Conservation (phyloP, 1,284 basidiomycete species). For the Golubevia pallescens region DNA sequence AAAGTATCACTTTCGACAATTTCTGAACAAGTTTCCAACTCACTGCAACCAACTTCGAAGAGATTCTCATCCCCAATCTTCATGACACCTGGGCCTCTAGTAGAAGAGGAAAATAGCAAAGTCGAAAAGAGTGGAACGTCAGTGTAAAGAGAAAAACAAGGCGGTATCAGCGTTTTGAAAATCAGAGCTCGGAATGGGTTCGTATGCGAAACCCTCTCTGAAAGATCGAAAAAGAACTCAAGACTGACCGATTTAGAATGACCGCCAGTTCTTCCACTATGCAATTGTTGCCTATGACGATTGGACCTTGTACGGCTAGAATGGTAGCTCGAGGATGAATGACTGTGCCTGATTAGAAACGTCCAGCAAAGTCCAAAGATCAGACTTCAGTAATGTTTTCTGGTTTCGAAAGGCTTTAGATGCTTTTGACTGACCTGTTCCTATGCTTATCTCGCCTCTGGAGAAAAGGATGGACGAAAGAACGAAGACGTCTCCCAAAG, state of each 20-base stretch:
- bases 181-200: no score
- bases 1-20: neutral
- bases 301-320: constrained; percentile 82
- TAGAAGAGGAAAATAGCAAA: neutral
- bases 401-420: no score
- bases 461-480: neutral
- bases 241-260: constrained; percentile 77
- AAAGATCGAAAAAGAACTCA: constrained; percentile 8
- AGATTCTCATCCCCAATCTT: constrained; percentile 87
- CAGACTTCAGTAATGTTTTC: no score
- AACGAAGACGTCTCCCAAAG: neutral
- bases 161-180: neutral
- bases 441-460: constrained; percentile 39
- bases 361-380: no score
- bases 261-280: constrained; percentile 89
- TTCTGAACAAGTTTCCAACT: constrained; percentile 59
- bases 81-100: constrained; percentile 68
- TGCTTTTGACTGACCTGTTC: constrained; percentile 15
- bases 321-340: constrained; percentile 93
- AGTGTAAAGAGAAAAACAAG: constrained; percentile 6
- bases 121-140: constrained; percentile 3
- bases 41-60: constrained; percentile 89
- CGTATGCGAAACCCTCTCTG: constrained; percentile 9
- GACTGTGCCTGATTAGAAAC: constrained; percentile 71
- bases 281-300: constrained; percentile 83